Conservation (phyloP, 768 basidiomycete genomes). For the Daedaleopsis sinensis region DNA sequence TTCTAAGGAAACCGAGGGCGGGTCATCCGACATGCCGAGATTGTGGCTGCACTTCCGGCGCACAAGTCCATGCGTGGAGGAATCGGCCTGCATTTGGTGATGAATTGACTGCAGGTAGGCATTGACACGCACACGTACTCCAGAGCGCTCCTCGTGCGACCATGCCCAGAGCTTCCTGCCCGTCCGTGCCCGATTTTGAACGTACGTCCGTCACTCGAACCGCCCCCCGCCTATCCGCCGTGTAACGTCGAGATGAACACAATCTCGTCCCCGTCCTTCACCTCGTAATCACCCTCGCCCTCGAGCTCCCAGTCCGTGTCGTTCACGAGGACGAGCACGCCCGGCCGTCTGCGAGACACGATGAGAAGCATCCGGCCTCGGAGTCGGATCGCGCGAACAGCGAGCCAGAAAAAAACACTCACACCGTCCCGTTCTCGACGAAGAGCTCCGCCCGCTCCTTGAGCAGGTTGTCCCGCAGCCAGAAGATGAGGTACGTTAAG, state of each 20-base stretch:
- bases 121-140: too few relatives aligned
- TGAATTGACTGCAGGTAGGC: too few relatives aligned
- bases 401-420: conserved; percentile 33
- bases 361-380: too few relatives aligned
- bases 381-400: too few relatives aligned
- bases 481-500: conserved; percentile 75
- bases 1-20: too few relatives aligned
- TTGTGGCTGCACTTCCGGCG: too few relatives aligned
- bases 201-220: neutral
- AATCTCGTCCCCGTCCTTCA: conserved; percentile 83
- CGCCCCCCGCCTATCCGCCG: conserved; percentile 61
- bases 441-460: conserved; percentile 90
- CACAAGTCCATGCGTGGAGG: too few relatives aligned
- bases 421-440: conserved; percentile 87
- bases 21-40: too few relatives aligned
- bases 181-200: neutral
- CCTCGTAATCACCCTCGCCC: conserved; percentile 84
- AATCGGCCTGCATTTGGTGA: too few relatives aligned
- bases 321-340: conserved; percentile 95
- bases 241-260: conserved; percentile 97
- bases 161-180: too few relatives aligned
- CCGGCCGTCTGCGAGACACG: conserved; percentile 71
- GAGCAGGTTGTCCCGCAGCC: conserved; percentile 76
- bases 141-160: too few relatives aligned
- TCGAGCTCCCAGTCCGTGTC: conserved; percentile 98